A percentile compares a stretch with the other conserved stretches of the same genome.
These are phyloP conservation scores for Talaromyces sp. DNA, from an alignment of 2,329 filamentous ascomycete genomes.

Conservation along the genomic window DNA sequence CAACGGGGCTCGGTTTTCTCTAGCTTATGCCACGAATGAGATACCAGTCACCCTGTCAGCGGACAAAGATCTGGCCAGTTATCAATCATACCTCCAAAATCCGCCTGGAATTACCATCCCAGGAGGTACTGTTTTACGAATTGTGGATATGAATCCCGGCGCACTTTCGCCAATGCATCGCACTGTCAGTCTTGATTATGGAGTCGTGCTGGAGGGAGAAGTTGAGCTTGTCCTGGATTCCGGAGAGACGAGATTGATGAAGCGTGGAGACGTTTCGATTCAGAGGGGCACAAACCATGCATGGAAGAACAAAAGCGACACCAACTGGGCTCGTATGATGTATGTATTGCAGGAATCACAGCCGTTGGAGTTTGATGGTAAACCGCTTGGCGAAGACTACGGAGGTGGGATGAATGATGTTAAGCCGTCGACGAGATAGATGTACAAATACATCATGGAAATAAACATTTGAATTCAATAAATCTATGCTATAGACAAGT, in stretches of 20 bases:
- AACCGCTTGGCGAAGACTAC: conserved; percentile 17
- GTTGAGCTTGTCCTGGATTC: conserved; percentile 50
- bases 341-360: conserved; percentile 18
- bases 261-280: conserved; percentile 50
- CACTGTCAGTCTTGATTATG: conserved; percentile 52
- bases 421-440: neutral
- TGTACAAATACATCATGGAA: neutral
- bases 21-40: conserved; percentile 46
- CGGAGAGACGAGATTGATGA: conserved; percentile 45
- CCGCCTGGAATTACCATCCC: conserved; percentile 48
- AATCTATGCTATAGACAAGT: no score
- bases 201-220: conserved; percentile 51
- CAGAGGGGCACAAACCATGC: conserved; percentile 54
- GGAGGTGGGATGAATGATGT: conserved; percentile 15
- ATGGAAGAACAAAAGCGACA: conserved; percentile 47
- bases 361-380: conserved; percentile 14
- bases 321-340: conserved; percentile 46
- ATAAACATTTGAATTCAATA: no score
- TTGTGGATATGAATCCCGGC: conserved; percentile 42
- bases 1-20: conserved; percentile 43
- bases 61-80: conserved; percentile 43
- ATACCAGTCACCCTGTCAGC: conserved; percentile 44
- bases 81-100: conserved; percentile 39
- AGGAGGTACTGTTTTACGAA: conserved; percentile 34
- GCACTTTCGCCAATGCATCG: conserved; percentile 44